Conservation (phyloP, 768 basidiomycete genomes). For the Artomyces pyxidatus region DNA sequence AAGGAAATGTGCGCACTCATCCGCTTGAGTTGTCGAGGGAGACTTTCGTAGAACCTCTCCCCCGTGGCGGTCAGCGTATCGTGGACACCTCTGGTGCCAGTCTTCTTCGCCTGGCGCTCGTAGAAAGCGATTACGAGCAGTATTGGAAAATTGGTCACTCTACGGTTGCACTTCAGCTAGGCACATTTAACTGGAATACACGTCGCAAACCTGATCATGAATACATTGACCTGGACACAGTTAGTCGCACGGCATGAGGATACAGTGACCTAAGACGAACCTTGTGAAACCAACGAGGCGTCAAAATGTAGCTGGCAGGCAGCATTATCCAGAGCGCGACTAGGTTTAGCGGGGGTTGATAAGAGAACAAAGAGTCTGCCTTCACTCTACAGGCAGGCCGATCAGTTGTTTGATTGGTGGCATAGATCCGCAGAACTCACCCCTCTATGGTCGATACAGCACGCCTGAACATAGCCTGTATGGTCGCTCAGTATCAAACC, state of each 20-base stretch:
- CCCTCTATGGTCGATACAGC: slow-evolving; percentile 94
- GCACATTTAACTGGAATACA: no score
- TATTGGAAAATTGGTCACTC: slow-evolving; percentile 79
- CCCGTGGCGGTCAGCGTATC: slow-evolving; percentile 63
- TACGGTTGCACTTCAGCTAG: no score
- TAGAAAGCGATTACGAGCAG: slow-evolving; percentile 75
- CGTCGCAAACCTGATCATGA: slow-evolving; percentile 87
- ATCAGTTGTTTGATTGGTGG: not conserved
- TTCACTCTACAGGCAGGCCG: slow-evolving; percentile 49
- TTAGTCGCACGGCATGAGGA: slow-evolving; percentile 14
- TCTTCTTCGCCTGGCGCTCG: slow-evolving; percentile 73
- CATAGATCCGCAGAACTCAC: slow-evolving; percentile 29
- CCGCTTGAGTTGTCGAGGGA: slow-evolving; percentile 70
- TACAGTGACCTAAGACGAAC: slow-evolving; percentile 19
- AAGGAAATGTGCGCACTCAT: slow-evolving; percentile 43
- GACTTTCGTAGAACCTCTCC: slow-evolving; percentile 63
- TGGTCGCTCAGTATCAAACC: not conserved
- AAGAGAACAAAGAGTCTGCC: slow-evolving; percentile 87
- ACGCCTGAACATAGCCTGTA: slow-evolving; percentile 87
- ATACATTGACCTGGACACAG: slow-evolving; percentile 66
- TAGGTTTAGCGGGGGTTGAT: slow-evolving; percentile 90
- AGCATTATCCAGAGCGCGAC: slow-evolving; percentile 81
- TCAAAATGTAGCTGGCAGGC: slow-evolving; percentile 78
- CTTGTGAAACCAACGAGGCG: slow-evolving; percentile 97
- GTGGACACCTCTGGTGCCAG: slow-evolving; percentile 55